Evolutionary conservation across 176 grass and related monocot genomes (phyloP), one percentile per base, ranked within the genome.

Genomic region (Hyparrhenia diplandra): DNA sequence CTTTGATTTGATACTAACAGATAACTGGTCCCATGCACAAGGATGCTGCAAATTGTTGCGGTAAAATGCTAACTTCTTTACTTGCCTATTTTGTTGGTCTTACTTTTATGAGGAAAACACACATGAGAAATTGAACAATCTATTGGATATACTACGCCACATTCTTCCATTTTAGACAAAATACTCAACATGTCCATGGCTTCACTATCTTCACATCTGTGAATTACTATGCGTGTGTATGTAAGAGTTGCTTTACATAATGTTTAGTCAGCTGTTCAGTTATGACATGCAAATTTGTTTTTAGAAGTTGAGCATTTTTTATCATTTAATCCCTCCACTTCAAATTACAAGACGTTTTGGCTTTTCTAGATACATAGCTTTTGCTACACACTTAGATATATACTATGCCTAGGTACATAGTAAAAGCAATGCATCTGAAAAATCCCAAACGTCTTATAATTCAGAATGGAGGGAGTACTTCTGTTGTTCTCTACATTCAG

Each of bases 1-100:
- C 66, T 52, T 81, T 83, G 31, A 74, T 45, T 79, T 76, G n/a
- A 72, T 83, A 77, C 81, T 80, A n/a, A 76, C 86, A 99, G 96
- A 90, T 95, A 70, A 99, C 93, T 64, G 96, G 96, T 40, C 96
- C 96, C 76, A 93, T 99, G 90, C 96, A 99, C 85, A 93, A 80
- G 77, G 96, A 99, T 87, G 92, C 94, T 45, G 92, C 96, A 58
- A 99, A 89, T 69, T 99, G 96, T 85, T 95, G 96, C 76, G 96
- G 96, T 99, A 93, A 85, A 42, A 11, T 18, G 29, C 54, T 70
- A 88, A 69, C 63, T 78, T 87, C 64, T 65, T 62, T 43, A 57
- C 2, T 5, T 7, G 6, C 4, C 10, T 43, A 68, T 71, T 35
- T 20, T 62, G 28, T 28, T 55, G 21, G 34, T 72, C 46, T 47